These are phyloP conservation scores for Capronia epimyces DNA, from an alignment of 2,329 filamentous ascomycete species.

Conservation along the genomic window DNA sequence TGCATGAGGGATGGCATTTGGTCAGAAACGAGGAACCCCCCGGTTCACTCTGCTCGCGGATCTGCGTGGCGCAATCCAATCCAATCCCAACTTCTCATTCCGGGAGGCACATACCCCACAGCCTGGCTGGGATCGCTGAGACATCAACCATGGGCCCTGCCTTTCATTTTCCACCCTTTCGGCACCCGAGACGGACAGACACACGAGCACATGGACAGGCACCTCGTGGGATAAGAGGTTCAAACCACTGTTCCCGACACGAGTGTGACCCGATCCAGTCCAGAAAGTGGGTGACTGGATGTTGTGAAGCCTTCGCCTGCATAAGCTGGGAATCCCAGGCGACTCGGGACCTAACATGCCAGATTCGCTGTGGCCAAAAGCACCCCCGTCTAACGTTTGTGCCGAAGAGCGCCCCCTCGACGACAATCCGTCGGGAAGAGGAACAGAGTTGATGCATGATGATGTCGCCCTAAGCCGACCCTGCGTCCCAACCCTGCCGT, in stretches of 20 bases:
- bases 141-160: constrained; percentile 4
- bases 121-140: constrained; percentile 6
- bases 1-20: not conserved
- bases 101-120: constrained; percentile 7
- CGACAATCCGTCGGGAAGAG: not conserved
- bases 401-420: constrained; percentile 7
- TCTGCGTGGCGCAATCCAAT: constrained; percentile 22
- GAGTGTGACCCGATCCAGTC: constrained; percentile 4
- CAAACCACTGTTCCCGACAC: constrained; percentile 2
- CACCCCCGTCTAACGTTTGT: not conserved
- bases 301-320: not conserved
- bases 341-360: not conserved
- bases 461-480: constrained; percentile 14
- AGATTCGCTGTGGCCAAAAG: constrained; percentile 1
- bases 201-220: constrained; percentile 6
- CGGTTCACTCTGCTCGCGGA: not conserved
- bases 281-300: not conserved
- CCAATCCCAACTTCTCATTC: not conserved
- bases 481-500: constrained; percentile 6
- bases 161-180: not conserved
- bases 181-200: constrained; percentile 1
- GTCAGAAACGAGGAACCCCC: not conserved
- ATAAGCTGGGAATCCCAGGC: constrained; percentile 6
- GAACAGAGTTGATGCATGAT: constrained; percentile 10
- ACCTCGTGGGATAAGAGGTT: constrained; percentile 7